Conservation (phyloP, 257 asterid genomes). For the Salvia splendens region DNA sequence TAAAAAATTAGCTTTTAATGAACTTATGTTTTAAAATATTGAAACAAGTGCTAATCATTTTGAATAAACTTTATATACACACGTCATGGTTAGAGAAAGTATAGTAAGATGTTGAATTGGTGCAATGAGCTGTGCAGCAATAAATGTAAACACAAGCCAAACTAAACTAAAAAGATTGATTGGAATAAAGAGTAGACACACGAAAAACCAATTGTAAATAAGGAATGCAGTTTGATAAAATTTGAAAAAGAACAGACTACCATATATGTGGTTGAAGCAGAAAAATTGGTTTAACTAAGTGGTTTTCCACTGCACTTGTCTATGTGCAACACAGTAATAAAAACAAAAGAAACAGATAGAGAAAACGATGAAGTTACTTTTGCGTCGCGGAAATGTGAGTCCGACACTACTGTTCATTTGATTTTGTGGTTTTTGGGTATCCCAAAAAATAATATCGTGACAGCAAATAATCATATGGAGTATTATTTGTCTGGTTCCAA, state of each 20-base stretch:
- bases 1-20: neutral
- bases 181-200: too few relatives aligned
- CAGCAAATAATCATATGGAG: constrained; percentile 29
- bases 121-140: neutral
- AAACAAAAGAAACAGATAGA: constrained; percentile 21
- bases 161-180: too few relatives aligned
- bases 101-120: constrained; percentile 5
- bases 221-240: neutral
- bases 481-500: constrained; percentile 37
- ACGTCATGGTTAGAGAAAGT: neutral
- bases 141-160: constrained; percentile 1
- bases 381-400: constrained; percentile 21
- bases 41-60: constrained; percentile 4
- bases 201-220: too few relatives aligned
- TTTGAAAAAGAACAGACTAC: too few relatives aligned
- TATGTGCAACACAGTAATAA: neutral
- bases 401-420: constrained; percentile 27
- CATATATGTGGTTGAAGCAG: neutral
- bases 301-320: constrained; percentile 4
- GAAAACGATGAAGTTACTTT: constrained; percentile 25
- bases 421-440: constrained; percentile 20
- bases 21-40: neutral
- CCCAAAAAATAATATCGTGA: constrained; percentile 25
- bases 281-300: neutral
- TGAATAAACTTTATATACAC: neutral